These are phyloP conservation scores for Candida boleticola DNA, from an alignment of 805 yeast genomes.

Conservation along the genomic window DNA sequence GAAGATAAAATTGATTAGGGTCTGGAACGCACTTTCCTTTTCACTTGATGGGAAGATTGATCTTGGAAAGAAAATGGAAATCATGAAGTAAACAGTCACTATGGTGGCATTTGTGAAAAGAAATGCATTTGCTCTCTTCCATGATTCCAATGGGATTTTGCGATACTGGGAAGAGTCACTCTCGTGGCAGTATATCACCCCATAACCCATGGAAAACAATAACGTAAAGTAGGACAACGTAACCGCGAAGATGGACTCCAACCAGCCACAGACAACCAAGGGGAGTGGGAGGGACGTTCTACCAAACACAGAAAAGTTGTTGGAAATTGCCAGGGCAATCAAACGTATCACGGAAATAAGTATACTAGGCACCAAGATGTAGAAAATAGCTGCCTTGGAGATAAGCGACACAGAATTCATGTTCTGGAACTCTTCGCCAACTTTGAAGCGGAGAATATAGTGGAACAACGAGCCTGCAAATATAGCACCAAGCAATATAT, in stretches of 20 bases:
- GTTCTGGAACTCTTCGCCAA: constrained; percentile 26
- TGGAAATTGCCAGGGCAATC: constrained; percentile 5
- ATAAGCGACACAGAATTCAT: constrained; percentile 27
- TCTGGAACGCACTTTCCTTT: background rate
- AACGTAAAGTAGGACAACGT: constrained; percentile 15
- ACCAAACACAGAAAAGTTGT: constrained; percentile 9
- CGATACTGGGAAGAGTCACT: constrained; percentile 20
- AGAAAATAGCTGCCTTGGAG: constrained; percentile 26
- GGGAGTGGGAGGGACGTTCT: background rate
- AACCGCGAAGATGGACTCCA: constrained; percentile 5
- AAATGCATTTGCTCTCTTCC: constrained; percentile 8
- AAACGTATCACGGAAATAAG: constrained; percentile 1
- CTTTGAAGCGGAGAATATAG: constrained; percentile 22
- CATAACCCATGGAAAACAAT: constrained; percentile 34
- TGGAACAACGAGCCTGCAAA: constrained; percentile 21
- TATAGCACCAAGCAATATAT: constrained; percentile 13
- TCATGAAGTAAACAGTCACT: background rate
- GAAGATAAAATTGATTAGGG: background rate
- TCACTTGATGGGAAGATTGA: background rate
- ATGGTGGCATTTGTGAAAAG: constrained; percentile 1
- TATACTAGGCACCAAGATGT: constrained; percentile 20
- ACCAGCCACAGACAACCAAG: constrained; percentile 4
- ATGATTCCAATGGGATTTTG: constrained; percentile 16
- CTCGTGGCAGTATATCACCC: constrained; percentile 25
- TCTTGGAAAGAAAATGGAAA: background rate